phyloP scores from a whole-genome alignment of 1,284 basidiomycete genomes.

The Coniferiporia weirii region DNA sequence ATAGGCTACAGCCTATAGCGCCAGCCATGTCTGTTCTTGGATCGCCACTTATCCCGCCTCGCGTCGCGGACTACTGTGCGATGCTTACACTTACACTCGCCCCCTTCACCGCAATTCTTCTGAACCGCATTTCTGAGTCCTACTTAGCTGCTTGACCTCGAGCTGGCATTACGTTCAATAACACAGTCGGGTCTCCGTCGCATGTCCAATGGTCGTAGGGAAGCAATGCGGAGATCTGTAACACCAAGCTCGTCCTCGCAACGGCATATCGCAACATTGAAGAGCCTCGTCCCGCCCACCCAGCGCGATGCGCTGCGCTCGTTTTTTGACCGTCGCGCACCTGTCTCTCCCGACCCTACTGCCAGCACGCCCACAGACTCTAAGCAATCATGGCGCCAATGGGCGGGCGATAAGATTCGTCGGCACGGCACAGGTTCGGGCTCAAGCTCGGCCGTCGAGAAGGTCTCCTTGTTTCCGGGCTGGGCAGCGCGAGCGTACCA shows the following conservation, averaged over 20 bases:
- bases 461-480: constrained; percentile 35
- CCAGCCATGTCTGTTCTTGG: too few relatives aligned
- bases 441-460: constrained; percentile 26
- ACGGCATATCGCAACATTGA: constrained; percentile 31
- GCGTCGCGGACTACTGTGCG: too few relatives aligned
- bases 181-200: background rate
- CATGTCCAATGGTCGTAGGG: constrained; percentile 9
- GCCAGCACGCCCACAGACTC: background rate
- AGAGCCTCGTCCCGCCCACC: constrained; percentile 33
- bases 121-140: too few relatives aligned
- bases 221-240: constrained; percentile 6
- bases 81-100: too few relatives aligned
- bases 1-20: too few relatives aligned
- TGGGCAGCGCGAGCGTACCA: constrained; percentile 36
- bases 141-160: background rate
- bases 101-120: too few relatives aligned
- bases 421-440: constrained; percentile 22
- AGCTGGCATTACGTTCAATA: background rate
- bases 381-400: constrained; percentile 39
- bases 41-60: too few relatives aligned
- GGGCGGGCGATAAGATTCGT: constrained; percentile 44
- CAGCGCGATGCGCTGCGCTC: constrained; percentile 31
- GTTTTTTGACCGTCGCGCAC: constrained; percentile 21
- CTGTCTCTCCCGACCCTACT: background rate
- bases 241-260: constrained; percentile 26